Conservation (phyloP, 345 rosid genomes). For the Capsella bursapastoris region DNA sequence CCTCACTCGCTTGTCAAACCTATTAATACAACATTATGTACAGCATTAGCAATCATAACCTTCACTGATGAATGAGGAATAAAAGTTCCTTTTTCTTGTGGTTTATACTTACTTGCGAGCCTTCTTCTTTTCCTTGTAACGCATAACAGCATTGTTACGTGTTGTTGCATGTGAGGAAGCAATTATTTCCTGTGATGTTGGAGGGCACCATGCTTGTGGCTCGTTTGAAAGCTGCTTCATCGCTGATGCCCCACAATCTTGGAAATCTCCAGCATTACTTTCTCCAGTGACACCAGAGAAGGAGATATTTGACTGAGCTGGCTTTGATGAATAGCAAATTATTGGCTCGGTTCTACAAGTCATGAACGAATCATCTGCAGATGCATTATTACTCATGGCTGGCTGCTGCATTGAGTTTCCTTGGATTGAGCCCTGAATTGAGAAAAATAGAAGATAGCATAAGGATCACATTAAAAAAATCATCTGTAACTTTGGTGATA, state of each 20-base stretch:
- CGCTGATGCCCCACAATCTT: slow-evolving; percentile 85
- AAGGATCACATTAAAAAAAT: background rate
- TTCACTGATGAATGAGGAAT: slow-evolving; percentile 5
- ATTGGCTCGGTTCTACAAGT: slow-evolving; percentile 81
- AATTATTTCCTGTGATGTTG: slow-evolving; percentile 62
- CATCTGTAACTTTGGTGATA: background rate
- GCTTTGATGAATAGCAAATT: slow-evolving; percentile 58
- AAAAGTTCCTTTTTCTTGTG: background rate
- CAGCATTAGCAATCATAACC: slow-evolving; percentile 13
- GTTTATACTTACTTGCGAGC: slow-evolving; percentile 72
- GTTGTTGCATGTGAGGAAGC: slow-evolving; percentile 58
- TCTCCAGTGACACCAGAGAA: slow-evolving; percentile 85
- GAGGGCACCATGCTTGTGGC: slow-evolving; percentile 71
- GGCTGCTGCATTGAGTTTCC: slow-evolving; percentile 63
- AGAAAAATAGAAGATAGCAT: background rate
- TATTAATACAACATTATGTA: slow-evolving; percentile 26
- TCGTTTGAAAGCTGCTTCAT: slow-evolving; percentile 68
- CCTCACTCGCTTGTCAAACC: slow-evolving; percentile 89
- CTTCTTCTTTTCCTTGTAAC: slow-evolving; percentile 93
- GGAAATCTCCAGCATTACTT: slow-evolving; percentile 69
- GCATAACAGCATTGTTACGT: slow-evolving; percentile 79
- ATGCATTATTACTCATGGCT: slow-evolving; percentile 74
- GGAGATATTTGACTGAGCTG: slow-evolving; percentile 68
- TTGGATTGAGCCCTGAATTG: slow-evolving; percentile 38
- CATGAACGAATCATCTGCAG: slow-evolving; percentile 85